Evolutionary conservation across 306 rosid species (phyloP).

Genomic region (Glycine tomentella): DNA sequence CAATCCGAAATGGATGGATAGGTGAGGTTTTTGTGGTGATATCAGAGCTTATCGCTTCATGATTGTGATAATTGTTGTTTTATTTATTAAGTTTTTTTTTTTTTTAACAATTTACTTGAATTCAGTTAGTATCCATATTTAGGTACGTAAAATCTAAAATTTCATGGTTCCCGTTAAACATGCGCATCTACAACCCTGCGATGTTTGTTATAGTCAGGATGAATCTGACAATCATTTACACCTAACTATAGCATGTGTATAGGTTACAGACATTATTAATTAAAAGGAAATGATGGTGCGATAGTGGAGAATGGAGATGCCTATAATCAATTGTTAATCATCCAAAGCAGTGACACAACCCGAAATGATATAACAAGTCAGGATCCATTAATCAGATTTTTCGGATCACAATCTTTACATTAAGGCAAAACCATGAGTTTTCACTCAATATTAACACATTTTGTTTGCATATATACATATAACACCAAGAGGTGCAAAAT

Average conservation of each 20-base stretch:
- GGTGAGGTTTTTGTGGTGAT: conserved; percentile 59
- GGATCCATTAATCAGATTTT: conserved; percentile 2
- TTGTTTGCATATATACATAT: too few relatives aligned
- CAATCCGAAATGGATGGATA: conserved; percentile 59
- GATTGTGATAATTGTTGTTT: conserved; percentile 37
- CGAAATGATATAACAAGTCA: background rate
- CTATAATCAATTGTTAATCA: conserved; percentile 26
- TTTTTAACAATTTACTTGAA: background rate
- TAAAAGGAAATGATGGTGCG: conserved; percentile 36
- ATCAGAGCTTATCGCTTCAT: conserved; percentile 29
- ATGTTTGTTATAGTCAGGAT: conserved; percentile 13
- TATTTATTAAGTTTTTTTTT: background rate
- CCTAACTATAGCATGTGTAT: conserved; percentile 6
- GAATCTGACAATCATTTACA: background rate
- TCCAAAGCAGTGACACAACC: background rate
- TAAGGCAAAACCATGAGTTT: conserved; percentile 37
- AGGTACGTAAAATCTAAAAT: conserved; percentile 6
- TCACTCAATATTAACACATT: background rate
- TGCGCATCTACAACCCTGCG: too few relatives aligned
- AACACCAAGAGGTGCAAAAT: background rate
- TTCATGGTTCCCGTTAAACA: conserved; percentile 34
- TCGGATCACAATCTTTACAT: conserved; percentile 38
- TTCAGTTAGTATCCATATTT: conserved; percentile 37
- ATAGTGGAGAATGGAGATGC: background rate
- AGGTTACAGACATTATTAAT: background rate